These are phyloP conservation scores for Quercus phellos DNA, from an alignment of 331 rosid species.

Conservation along the genomic window DNA sequence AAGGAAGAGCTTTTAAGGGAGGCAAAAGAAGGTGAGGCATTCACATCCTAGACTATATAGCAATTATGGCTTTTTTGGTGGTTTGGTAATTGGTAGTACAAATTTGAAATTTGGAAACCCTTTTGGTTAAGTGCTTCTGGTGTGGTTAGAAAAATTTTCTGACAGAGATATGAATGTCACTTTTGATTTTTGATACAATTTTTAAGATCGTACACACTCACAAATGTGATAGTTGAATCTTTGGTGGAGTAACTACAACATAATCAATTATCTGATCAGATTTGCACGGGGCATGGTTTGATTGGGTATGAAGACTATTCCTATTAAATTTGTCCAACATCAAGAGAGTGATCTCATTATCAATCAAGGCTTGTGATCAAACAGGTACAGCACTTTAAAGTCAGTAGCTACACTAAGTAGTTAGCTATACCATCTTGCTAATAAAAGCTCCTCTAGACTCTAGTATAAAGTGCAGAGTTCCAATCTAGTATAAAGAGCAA, in stretches of 20 bases:
- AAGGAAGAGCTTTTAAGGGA: constrained; percentile 45
- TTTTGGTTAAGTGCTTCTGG: neutral
- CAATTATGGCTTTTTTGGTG: constrained; percentile 43
- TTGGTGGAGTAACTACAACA: neutral
- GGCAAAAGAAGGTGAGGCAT: constrained; percentile 43
- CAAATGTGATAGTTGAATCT: neutral
- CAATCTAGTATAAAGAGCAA: no score
- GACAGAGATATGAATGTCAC: neutral
- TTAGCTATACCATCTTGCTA: no score
- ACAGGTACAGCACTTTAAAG: no score
- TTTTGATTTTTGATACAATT: neutral
- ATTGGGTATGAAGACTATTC: neutral
- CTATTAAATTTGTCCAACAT: neutral
- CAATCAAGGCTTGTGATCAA: neutral
- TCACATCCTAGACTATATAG: constrained; percentile 24
- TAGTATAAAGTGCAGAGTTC: no score
- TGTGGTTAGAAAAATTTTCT: neutral
- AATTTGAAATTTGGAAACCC: neutral
- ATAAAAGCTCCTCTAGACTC: no score
- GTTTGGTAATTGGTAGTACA: constrained; percentile 34
- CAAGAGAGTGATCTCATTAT: neutral
- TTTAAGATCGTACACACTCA: neutral
- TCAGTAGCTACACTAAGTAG: no score
- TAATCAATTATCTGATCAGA: neutral
- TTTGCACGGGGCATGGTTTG: neutral